Conservation (phyloP, 306 rosid genomes). For the Elaeagnus macrophylla region DNA sequence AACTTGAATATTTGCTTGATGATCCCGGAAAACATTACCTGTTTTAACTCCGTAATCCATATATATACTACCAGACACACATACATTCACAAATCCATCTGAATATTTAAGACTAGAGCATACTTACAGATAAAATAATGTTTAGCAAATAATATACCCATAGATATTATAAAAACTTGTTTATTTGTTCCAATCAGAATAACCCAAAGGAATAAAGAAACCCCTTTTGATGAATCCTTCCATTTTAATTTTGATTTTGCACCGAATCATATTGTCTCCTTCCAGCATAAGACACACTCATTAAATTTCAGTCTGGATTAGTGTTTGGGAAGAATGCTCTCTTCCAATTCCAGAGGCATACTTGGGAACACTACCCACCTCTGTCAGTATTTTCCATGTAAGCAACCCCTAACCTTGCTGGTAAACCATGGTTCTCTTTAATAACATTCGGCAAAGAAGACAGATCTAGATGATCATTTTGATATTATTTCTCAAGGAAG, state of each 20-base stretch:
- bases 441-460: conserved; percentile 32
- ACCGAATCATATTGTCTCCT: conserved; percentile 31
- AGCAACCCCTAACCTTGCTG: conserved; percentile 47
- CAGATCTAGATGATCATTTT: conserved; percentile 33
- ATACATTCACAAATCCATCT: too few relatives aligned
- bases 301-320: conserved; percentile 30
- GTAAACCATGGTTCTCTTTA: conserved; percentile 18
- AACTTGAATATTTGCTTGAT: too few relatives aligned
- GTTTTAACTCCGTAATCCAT: too few relatives aligned
- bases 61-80: too few relatives aligned
- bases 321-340: conserved; percentile 27
- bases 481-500: conserved; percentile 36
- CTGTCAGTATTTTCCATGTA: conserved; percentile 38
- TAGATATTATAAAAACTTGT: too few relatives aligned
- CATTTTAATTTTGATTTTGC: conserved; percentile 32
- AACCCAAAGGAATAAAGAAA: too few relatives aligned
- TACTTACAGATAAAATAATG: too few relatives aligned
- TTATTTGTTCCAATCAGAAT: too few relatives aligned
- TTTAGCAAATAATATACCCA: too few relatives aligned
- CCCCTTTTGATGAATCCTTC: conserved; percentile 27
- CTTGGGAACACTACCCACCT: conserved; percentile 37
- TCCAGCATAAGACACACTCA: conserved; percentile 32
- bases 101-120: too few relatives aligned
- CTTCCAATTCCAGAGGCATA: conserved; percentile 34
- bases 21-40: too few relatives aligned